These are phyloP conservation scores for Cadophora sp. DNA, from an alignment of 2,329 filamentous ascomycete species.

Conservation along the genomic window DNA sequence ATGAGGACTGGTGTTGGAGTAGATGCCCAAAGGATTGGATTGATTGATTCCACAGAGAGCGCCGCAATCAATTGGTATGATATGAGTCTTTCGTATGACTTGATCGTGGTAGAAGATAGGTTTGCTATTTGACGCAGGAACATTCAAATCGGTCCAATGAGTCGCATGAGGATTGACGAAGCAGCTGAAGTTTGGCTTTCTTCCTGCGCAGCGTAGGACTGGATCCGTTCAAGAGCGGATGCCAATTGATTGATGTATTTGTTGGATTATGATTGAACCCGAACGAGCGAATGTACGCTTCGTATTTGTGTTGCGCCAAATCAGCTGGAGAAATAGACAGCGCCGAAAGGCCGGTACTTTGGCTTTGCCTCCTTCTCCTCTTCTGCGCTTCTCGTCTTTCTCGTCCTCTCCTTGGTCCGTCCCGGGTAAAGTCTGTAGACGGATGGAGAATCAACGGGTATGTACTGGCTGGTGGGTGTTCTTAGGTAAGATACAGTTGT, in stretches of 20 bases:
- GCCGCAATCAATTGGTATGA: constrained; percentile 3
- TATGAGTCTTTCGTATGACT: neutral
- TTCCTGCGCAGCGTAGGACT: constrained; percentile 15
- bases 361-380: constrained; percentile 4
- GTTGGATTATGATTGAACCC: constrained; percentile 8
- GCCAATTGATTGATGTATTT: constrained; percentile 7
- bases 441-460: neutral
- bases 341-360: constrained; percentile 1
- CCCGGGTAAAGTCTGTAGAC: constrained; percentile 5
- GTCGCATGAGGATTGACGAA: constrained; percentile 13
- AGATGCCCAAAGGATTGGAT: neutral
- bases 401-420: neutral
- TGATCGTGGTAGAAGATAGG: neutral
- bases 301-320: neutral
- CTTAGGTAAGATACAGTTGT: constrained; percentile 12
- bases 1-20: neutral
- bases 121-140: neutral
- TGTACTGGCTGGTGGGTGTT: neutral
- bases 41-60: constrained; percentile 8
- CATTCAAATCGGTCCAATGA: neutral
- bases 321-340: neutral
- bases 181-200: constrained; percentile 15
- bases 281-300: neutral
- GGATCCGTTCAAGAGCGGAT: neutral
- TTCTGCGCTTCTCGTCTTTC: neutral